phyloP scores from a whole-genome alignment of 257 asterid genomes.

The Euphrasia confusa region DNA sequence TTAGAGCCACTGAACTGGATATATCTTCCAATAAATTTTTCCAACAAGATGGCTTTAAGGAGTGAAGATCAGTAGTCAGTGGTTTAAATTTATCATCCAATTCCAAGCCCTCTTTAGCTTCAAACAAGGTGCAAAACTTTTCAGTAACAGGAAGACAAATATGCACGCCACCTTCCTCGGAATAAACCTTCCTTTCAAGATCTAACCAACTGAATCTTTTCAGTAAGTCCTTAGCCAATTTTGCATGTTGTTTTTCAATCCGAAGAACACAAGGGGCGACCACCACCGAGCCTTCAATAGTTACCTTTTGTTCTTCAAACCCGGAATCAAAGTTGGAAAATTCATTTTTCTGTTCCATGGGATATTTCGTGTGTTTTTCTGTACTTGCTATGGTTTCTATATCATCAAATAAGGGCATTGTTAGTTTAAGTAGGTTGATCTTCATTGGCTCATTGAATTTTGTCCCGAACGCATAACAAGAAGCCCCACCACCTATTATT shows the following conservation, averaged over 20 bases:
- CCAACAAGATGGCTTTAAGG: slow-evolving; percentile 30
- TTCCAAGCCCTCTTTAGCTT: slow-evolving; percentile 31
- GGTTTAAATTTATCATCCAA: slow-evolving; percentile 31
- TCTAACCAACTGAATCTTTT: slow-evolving; percentile 91
- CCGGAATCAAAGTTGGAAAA: slow-evolving; percentile 28
- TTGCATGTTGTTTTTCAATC: slow-evolving; percentile 62
- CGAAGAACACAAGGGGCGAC: slow-evolving; percentile 49
- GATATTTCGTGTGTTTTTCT: slow-evolving; percentile 26
- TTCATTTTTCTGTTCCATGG: slow-evolving; percentile 31
- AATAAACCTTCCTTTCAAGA: slow-evolving; percentile 70
- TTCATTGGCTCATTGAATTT: slow-evolving; percentile 81
- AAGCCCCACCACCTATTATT: slow-evolving; percentile 89
- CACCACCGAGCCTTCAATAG: slow-evolving; percentile 27
- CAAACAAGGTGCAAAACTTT: slow-evolving; percentile 42
- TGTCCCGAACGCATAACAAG: slow-evolving; percentile 98
- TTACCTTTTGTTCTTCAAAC: slow-evolving; percentile 32
- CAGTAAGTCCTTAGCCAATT: slow-evolving; percentile 70
- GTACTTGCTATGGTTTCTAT: slow-evolving; percentile 18
- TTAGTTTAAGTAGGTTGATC: slow-evolving; percentile 50
- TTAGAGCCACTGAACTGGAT: slow-evolving; percentile 51
- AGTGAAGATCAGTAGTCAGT: slow-evolving; percentile 27
- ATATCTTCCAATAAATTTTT: slow-evolving; percentile 38
- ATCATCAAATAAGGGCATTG: slow-evolving; percentile 31
- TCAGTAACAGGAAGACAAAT: slow-evolving; percentile 77
- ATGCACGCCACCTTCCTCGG: slow-evolving; percentile 50